These are phyloP conservation scores for Candida saitoana DNA, from an alignment of 805 yeast species.

Conservation along the genomic window DNA sequence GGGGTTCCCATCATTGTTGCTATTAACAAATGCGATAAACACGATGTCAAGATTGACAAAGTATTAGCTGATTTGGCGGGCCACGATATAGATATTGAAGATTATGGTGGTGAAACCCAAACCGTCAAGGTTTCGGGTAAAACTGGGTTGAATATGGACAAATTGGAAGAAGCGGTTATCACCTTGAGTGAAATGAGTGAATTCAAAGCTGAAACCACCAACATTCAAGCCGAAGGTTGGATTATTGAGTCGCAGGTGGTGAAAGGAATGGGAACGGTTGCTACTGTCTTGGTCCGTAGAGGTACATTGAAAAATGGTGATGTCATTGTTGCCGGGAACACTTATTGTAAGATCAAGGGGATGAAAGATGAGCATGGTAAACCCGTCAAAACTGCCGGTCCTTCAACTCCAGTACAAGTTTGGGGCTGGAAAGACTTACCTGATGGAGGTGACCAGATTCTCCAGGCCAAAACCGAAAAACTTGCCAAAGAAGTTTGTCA, in stretches of 20 bases:
- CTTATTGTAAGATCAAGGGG: constrained; percentile 79
- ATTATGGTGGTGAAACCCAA: constrained; percentile 93
- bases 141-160: constrained; percentile 86
- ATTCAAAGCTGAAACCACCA: constrained; percentile 53
- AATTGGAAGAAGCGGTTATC: constrained; percentile 82
- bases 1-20: constrained; percentile 87
- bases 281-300: constrained; percentile 77
- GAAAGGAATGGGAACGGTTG: constrained; percentile 78
- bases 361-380: constrained; percentile 74
- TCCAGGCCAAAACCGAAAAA: constrained; percentile 72
- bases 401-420: constrained; percentile 86
- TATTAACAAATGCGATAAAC: constrained; percentile 85
- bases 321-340: constrained; percentile 78
- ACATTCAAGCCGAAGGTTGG: constrained; percentile 75
- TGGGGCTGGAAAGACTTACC: constrained; percentile 95
- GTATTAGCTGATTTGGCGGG: constrained; percentile 74
- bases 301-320: constrained; percentile 72
- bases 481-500: constrained; percentile 70
- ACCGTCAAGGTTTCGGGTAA: constrained; percentile 83
- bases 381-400: constrained; percentile 61
- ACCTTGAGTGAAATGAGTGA: constrained; percentile 83
- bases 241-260: constrained; percentile 79
- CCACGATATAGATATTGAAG: constrained; percentile 80
- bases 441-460: constrained; percentile 79
- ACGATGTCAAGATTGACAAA: constrained; percentile 67